Base-by-base conservation (phyloP, 305 asterid genomes). In the Solanum hybrid region DNA sequence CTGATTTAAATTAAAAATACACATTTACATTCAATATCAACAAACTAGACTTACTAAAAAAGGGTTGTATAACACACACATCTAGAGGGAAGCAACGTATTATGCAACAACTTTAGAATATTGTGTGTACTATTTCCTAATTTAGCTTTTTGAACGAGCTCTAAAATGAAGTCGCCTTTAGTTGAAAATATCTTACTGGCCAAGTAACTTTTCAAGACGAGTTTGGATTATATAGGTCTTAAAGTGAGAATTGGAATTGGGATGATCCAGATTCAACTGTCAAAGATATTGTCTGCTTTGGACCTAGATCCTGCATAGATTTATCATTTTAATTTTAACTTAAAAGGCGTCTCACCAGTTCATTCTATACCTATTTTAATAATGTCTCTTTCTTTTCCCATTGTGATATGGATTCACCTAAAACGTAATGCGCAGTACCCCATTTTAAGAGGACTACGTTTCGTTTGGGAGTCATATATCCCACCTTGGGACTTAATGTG, bases 91-190 rank as follows among this genome's bases (percentile, higher is more conserved):
- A 56, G 69, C 11, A 56, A 93, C 93, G 90, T 91, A 89, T 94
- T 91, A 92, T 92, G 90, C 92, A 81, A 93, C 94, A 26, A 27
- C 86, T 80, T 87, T 91, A 80, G 88, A 90, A 88, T 75, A 35
- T 37, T 89, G 81, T 90, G 91, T 89, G 64, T n/a, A 88, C 81
- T 26, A 72, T 27, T 0, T 72, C 10, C 22, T 6, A 72, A 27
- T 27, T 72, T 72, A 72, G 78, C 35, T 72, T 72, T 69, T 69
- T 27, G 10, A 72, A 27, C 35, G 22, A 72, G 35, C 35, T 14
- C 9, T 27, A 10, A 27, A 72, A 72, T 72, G 1, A 72, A 72
- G 3, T 72, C 36, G 5, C 4, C 78, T 13, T 72, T 27, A 5
- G 32, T 26, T 1, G 22, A 72, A 4, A 72, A 9, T 10, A 12